Conservation (phyloP, 192 early-diverging fungal genomes). For the Backusella liffmaniae region DNA sequence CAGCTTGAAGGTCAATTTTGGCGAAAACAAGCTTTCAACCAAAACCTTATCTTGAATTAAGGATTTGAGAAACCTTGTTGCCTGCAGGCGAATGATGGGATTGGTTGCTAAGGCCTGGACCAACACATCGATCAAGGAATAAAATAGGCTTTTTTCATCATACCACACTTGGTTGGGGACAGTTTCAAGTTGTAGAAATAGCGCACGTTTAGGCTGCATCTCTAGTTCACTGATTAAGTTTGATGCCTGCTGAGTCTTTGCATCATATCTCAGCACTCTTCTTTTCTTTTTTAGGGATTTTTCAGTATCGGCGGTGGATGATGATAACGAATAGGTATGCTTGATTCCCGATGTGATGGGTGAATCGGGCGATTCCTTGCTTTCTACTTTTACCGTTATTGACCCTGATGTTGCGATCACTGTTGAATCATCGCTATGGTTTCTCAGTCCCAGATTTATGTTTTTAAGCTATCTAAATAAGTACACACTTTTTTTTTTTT, state of each 20-base stretch:
- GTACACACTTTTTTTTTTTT: no score
- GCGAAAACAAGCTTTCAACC: neutral
- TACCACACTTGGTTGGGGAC: neutral
- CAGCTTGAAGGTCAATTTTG: neutral
- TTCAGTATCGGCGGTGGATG: neutral
- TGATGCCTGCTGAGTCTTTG: neutral
- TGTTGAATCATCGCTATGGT: neutral
- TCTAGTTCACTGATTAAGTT: neutral
- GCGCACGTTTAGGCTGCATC: neutral
- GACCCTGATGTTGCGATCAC: neutral
- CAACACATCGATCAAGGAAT: neutral
- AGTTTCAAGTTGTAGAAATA: neutral
- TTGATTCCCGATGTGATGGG: neutral
- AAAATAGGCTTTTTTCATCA: neutral
- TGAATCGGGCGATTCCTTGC: neutral
- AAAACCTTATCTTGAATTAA: slow-evolving; percentile 5
- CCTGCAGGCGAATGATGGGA: neutral
- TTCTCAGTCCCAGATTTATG: neutral
- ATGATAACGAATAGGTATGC: neutral
- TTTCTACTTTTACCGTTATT: neutral
- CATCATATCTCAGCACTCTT: neutral
- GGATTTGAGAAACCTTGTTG: neutral
- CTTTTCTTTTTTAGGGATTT: neutral
- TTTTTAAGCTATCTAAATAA: neutral
- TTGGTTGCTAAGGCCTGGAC: neutral